Percentiles rank a stretch among this genome's conserved stretches.
These are phyloP conservation scores for Alternaria hordeiaustralica DNA, from an alignment of 2,329 filamentous ascomycete genomes.

Conservation along the genomic window DNA sequence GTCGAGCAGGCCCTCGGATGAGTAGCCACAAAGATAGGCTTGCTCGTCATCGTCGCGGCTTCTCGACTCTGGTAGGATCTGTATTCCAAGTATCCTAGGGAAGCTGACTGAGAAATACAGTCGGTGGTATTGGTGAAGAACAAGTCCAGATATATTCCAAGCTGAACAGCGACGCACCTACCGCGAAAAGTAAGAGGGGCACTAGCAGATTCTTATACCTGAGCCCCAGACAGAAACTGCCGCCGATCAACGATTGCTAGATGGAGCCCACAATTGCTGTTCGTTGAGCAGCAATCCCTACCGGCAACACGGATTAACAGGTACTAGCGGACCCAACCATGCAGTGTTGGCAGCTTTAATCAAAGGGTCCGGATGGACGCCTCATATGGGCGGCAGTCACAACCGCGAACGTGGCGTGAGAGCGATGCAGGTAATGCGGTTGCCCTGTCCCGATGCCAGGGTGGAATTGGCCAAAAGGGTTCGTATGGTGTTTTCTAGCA, in stretches of 20 bases:
- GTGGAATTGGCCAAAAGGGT: neutral
- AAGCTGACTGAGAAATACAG: neutral
- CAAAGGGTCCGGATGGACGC: slow-evolving; percentile 10
- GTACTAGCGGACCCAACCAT: slow-evolving; percentile 27
- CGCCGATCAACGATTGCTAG: slow-evolving; percentile 1
- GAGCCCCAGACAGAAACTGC: slow-evolving; percentile 7
- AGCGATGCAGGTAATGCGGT: neutral
- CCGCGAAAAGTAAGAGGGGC: slow-evolving; percentile 22
- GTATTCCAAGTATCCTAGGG: slow-evolving; percentile 33
- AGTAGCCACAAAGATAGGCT: slow-evolving; percentile 89
- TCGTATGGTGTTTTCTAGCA: neutral
- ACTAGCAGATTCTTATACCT: slow-evolving; percentile 36
- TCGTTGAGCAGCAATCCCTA: slow-evolving; percentile 23
- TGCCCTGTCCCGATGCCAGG: neutral
- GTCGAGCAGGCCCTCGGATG: slow-evolving; percentile 96
- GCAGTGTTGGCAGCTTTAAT: slow-evolving; percentile 14
- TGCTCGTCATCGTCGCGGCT: slow-evolving; percentile 68
- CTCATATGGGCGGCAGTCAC: slow-evolving; percentile 10
- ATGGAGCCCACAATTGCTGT: slow-evolving; percentile 37
- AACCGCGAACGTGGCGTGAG: slow-evolving; percentile 14
- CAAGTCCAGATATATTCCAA: slow-evolving; percentile 38
- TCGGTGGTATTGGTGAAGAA: slow-evolving; percentile 1
- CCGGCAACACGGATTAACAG: slow-evolving; percentile 20
- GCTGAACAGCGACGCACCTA: slow-evolving; percentile 29
- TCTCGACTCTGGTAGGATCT: slow-evolving; percentile 21